Evolutionary conservation across 1,139 yeast genomes (phyloP).

Genomic region (Scheffersomyces lignicola): DNA sequence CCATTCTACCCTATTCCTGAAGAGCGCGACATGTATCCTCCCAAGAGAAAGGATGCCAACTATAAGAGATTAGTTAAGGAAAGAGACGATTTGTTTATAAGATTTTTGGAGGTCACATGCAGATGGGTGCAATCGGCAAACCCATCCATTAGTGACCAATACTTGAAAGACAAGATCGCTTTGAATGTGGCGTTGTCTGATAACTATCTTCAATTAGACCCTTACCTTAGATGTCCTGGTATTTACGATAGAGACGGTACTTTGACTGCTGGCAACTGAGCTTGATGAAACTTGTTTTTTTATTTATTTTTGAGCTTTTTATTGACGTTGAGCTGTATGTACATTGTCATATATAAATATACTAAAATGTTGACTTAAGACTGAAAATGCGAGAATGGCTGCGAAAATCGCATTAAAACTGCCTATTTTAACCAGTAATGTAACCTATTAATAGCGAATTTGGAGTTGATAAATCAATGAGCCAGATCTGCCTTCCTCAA

Average conservation of each 20-base stretch:
- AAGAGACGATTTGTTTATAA: conserved; percentile 32
- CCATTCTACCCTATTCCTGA: conserved; percentile 32
- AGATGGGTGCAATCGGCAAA: conserved; percentile 46
- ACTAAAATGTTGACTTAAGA: no score
- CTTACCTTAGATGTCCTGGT: conserved; percentile 40
- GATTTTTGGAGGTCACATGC: conserved; percentile 36
- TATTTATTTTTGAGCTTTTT: no score
- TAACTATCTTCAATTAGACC: conserved; percentile 39
- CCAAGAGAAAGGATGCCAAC: conserved; percentile 28
- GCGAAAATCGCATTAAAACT: no score
- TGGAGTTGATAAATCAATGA: no score
- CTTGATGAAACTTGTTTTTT: no score
- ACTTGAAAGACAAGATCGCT: conserved; percentile 40
- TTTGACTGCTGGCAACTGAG: conserved; percentile 12
- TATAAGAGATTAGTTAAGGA: conserved; percentile 29
- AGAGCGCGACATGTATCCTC: conserved; percentile 30
- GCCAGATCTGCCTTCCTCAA: no score
- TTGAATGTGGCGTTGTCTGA: conserved; percentile 28
- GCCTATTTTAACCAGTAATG: no score
- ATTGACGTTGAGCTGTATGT: no score
- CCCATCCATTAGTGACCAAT: conserved; percentile 38
- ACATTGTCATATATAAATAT: no score
- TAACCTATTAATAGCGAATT: no score
- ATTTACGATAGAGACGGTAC: conserved; percentile 40
- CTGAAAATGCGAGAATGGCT: no score